phyloP scores from a whole-genome alignment of 495 filamentous ascomycete genomes.

The Neurospora tetrasperma region DNA sequence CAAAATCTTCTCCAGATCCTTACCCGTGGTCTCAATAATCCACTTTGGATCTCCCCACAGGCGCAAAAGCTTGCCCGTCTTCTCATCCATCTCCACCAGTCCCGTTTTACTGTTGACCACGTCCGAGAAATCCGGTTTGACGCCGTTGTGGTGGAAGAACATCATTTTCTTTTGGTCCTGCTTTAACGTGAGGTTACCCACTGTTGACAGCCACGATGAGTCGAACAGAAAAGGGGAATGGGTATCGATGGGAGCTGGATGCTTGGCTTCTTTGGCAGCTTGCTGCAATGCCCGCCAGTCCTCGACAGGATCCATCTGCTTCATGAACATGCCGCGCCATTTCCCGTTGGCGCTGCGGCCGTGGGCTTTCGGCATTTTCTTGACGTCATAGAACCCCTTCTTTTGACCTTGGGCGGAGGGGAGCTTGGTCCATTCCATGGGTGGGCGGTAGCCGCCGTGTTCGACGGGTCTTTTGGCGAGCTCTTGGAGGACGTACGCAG shows the following conservation, averaged over 20 bases:
- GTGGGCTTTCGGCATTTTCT: constrained; percentile 3
- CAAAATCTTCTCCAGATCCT: constrained; percentile 39
- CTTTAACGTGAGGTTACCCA: neutral
- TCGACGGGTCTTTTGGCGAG: constrained; percentile 8
- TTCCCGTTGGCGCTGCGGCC: constrained; percentile 7
- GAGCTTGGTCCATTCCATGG: constrained; percentile 8
- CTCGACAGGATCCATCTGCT: constrained; percentile 17
- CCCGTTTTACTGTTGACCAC: constrained; percentile 2
- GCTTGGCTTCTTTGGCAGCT: constrained; percentile 4
- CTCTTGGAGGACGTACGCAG: constrained; percentile 38
- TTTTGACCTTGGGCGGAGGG: constrained; percentile 1
- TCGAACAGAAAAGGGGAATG: neutral
- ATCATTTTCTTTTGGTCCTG: constrained; percentile 26
- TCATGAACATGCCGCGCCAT: constrained; percentile 14
- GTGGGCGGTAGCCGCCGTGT: constrained; percentile 1
- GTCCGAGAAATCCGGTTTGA: constrained; percentile 40
- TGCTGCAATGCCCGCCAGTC: constrained; percentile 15
- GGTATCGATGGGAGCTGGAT: neutral
- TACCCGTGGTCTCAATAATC: constrained; percentile 26
- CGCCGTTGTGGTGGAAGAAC: constrained; percentile 46
- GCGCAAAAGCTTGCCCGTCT: constrained; percentile 8
- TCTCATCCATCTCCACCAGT: constrained; percentile 6
- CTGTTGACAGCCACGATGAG: constrained; percentile 4
- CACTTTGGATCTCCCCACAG: constrained; percentile 24
- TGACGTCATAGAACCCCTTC: constrained; percentile 40